Percentiles rank a stretch among this genome's conserved stretches.
phyloP scores from a whole-genome alignment of 345 rosid species.

The Carallia pectinifolia region DNA sequence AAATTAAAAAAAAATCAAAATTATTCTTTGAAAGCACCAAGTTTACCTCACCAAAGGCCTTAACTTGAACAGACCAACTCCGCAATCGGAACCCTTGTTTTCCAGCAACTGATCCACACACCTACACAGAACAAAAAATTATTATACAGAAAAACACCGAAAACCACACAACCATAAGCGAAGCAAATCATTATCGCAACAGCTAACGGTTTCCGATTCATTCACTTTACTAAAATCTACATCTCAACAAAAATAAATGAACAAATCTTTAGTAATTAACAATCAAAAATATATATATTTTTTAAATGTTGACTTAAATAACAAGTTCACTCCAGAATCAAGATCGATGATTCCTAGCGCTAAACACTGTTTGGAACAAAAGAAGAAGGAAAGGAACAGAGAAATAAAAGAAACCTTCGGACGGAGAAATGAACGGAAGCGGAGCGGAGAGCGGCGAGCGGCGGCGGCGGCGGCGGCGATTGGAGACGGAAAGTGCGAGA shows the following conservation, averaged over 20 bases:
- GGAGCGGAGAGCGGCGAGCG: not conserved
- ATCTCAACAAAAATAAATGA: too few species aligned
- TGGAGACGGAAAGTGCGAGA: constrained; percentile 6
- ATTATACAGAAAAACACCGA: not conserved
- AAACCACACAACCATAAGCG: not conserved
- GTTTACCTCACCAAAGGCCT: constrained; percentile 53
- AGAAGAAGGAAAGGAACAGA: too few species aligned
- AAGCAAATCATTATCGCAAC: not conserved
- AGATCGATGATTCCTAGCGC: too few species aligned
- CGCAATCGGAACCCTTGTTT: constrained; percentile 20
- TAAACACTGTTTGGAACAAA: too few species aligned
- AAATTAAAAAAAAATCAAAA: not conserved
- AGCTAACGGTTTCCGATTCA: not conserved
- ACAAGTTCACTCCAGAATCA: too few species aligned
- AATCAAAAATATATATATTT: too few species aligned
- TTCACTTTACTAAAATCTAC: too few species aligned
- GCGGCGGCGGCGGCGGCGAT: not conserved
- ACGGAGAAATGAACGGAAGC: not conserved
- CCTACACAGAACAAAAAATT: constrained; percentile 19
- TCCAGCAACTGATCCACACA: constrained; percentile 24
- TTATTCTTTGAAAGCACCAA: not conserved
- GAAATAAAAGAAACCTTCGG: not conserved
- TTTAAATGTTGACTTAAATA: too few species aligned
- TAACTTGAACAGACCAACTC: constrained; percentile 25
- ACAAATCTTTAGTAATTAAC: too few species aligned